Evolutionary conservation across 495 filamentous ascomycete genomes (phyloP).

Genomic region (Diplogelasinospora grovesii): DNA sequence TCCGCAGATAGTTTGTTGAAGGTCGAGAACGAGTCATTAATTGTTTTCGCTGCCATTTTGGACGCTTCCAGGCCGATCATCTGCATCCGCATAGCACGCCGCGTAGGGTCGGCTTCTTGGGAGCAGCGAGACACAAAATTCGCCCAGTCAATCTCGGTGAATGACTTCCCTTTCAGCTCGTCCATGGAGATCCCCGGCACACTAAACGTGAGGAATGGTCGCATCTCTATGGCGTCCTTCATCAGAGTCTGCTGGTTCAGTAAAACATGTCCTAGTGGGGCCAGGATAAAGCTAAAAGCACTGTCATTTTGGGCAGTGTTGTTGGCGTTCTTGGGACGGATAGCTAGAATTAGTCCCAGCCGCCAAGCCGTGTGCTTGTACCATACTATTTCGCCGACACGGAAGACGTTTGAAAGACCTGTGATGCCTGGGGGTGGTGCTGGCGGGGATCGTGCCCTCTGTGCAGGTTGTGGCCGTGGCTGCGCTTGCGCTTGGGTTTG

Average conservation of each 20-base stretch:
- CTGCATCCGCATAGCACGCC: constrained; percentile 17
- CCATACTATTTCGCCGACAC: constrained; percentile 39
- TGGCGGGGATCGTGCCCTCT: neutral
- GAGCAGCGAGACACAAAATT: constrained; percentile 11
- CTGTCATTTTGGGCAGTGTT: constrained; percentile 10
- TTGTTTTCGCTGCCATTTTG: constrained; percentile 33
- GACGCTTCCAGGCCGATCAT: constrained; percentile 36
- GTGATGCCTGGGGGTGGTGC: constrained; percentile 15
- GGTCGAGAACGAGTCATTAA: constrained; percentile 37
- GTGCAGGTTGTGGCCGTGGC: constrained; percentile 2
- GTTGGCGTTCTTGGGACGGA: constrained; percentile 6
- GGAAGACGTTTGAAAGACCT: constrained; percentile 27
- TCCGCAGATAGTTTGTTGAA: constrained; percentile 28
- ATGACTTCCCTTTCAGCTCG: constrained; percentile 17
- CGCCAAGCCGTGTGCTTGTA: constrained; percentile 33
- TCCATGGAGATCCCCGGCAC: constrained; percentile 24
- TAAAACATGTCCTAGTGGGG: constrained; percentile 20
- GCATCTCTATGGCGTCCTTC: constrained; percentile 31
- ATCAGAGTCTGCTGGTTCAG: constrained; percentile 15
- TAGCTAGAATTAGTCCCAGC: constrained; percentile 29
- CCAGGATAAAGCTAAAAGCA: constrained; percentile 17
- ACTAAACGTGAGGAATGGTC: constrained; percentile 42
- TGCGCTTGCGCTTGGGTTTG: neutral
- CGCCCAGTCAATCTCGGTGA: constrained; percentile 25
- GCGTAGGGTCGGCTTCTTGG: constrained; percentile 6